Base-by-base conservation (phyloP, 2,329 filamentous ascomycete genomes). In the Beauveria pseudobassiana region DNA sequence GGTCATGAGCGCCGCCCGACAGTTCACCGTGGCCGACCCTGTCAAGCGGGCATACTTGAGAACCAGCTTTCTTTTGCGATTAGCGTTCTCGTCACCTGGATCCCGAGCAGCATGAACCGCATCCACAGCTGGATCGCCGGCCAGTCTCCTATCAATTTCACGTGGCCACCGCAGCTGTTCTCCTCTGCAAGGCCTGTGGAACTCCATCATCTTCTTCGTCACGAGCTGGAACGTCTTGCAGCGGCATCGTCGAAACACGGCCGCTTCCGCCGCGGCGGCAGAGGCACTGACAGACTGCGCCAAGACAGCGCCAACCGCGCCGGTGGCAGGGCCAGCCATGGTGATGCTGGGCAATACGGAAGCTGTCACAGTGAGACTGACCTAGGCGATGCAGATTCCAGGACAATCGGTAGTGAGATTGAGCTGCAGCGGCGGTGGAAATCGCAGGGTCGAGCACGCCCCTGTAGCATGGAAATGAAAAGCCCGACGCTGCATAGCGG, bases 171-270 rank as follows among this genome's bases (percentile, higher is more conserved):
- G 86, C 87, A 2, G 79, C 90, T 1, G 89, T 93, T 0, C 78
- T 93, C 4, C 90, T 0, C 77, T 91, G 1, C 90, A 93, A 71
- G 90, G 90, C 0, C 82, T 91, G 38, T 93, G 90, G 89, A 93
- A 93, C 69, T 83, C 86, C 34, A 76, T 90, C 58, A 90, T 95
- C 61, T 93, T 92, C 74, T 83, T 89, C 63, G 82, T 82, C 5
- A 89, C 88, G 1, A 90, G 80, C 65, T 81, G 77, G 75, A 59
- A 63, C 43, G 61, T 63, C 18, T n/a, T 59, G 0, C 55, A 63
- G 42, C 28, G 56, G 2, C 61, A 63, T 24, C 48, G 60, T 3
- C 53, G 60, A 10, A 62, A 57, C 28, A 58, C 60, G 18, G 54
- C 53, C 5, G 60, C 60, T 5, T 58, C 54, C 1, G 60, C 60